These are phyloP conservation scores for Venturia carpophila DNA, from an alignment of 2,329 filamentous ascomycete species.

Conservation along the genomic window DNA sequence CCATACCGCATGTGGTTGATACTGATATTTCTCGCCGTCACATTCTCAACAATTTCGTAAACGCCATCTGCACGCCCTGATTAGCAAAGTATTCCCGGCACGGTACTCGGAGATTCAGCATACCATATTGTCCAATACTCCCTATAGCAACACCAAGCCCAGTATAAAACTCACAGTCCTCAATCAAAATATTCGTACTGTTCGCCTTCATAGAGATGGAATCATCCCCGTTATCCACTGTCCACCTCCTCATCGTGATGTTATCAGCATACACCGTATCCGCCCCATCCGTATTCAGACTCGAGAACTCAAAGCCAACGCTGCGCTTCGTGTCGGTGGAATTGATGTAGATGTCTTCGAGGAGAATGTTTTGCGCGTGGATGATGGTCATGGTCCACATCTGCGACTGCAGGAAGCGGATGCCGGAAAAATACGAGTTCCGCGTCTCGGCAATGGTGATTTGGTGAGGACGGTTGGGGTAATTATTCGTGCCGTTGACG, in stretches of 20 bases:
- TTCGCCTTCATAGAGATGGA: conserved; percentile 49
- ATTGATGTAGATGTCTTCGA: conserved; percentile 41
- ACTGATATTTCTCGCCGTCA: conserved; percentile 42
- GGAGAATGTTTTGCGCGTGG: conserved; percentile 39
- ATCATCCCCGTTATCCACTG: conserved; percentile 47
- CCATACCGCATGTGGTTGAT: conserved; percentile 41
- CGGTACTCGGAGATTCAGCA: no score
- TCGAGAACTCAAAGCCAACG: neutral
- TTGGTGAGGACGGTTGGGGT: conserved; percentile 38
- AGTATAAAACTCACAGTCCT: conserved; percentile 44
- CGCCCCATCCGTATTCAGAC: conserved; percentile 38
- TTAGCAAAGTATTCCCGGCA: neutral
- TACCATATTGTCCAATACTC: conserved; percentile 48
- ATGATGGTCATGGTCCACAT: conserved; percentile 54
- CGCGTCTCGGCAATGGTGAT: conserved; percentile 45
- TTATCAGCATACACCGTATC: conserved; percentile 35
- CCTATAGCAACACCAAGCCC: conserved; percentile 53
- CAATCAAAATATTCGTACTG: conserved; percentile 46
- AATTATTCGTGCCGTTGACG: conserved; percentile 28
- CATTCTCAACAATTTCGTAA: conserved; percentile 44
- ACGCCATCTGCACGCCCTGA: conserved; percentile 25
- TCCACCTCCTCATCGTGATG: conserved; percentile 39
- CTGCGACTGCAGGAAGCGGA: conserved; percentile 42
- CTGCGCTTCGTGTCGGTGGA: conserved; percentile 16
- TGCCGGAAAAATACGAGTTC: conserved; percentile 41